These are phyloP conservation scores for Mucor irregularis DNA, from an alignment of 371 early-diverging fungal genomes.

Conservation along the genomic window DNA sequence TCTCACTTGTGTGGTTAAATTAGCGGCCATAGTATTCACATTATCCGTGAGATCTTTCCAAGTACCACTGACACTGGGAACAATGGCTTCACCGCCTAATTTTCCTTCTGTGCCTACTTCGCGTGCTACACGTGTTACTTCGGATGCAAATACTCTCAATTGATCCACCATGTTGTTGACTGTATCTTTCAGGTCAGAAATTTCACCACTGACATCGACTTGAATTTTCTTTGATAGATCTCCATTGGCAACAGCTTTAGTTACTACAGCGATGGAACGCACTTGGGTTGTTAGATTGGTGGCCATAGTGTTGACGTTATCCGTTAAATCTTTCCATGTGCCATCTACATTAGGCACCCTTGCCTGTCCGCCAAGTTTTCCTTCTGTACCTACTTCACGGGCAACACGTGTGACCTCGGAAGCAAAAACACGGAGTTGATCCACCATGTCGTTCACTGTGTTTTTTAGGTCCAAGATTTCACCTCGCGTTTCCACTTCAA, in stretches of 20 bases:
- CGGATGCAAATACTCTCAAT: conserved; percentile 46
- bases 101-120: conserved; percentile 61
- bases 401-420: conserved; percentile 51
- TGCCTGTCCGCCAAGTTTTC: conserved; percentile 53
- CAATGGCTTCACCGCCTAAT: conserved; percentile 40
- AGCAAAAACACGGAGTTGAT: conserved; percentile 52
- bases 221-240: conserved; percentile 38
- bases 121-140: conserved; percentile 48
- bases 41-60: conserved; percentile 71
- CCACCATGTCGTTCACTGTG: conserved; percentile 64
- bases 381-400: conserved; percentile 51
- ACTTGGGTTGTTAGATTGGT: conserved; percentile 60
- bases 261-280: conserved; percentile 54
- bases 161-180: conserved; percentile 43
- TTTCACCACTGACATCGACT: conserved; percentile 30
- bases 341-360: conserved; percentile 51
- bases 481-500: conserved; percentile 52
- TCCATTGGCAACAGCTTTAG: conserved; percentile 54
- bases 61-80: conserved; percentile 58
- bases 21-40: conserved; percentile 64
- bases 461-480: conserved; percentile 54
- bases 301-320: conserved; percentile 62
- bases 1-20: conserved; percentile 64
- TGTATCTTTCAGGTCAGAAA: conserved; percentile 30
- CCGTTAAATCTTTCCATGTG: conserved; percentile 54